These are phyloP conservation scores for Babesia ovata DNA, from an alignment of 169 alveolate species.

Conservation along the genomic window DNA sequence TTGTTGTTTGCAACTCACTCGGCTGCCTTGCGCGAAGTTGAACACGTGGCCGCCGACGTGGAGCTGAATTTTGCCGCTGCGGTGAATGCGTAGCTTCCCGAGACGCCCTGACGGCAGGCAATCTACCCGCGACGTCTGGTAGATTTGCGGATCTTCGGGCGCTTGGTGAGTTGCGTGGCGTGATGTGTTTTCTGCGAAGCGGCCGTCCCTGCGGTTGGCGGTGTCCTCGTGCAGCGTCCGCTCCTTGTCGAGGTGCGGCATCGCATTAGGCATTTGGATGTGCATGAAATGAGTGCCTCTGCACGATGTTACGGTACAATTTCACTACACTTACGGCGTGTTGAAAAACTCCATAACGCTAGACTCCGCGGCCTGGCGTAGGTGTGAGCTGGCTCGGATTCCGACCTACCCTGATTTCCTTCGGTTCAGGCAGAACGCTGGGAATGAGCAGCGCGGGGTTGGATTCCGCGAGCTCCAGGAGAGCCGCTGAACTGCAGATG, in stretches of 20 bases:
- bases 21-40: conserved; percentile 52
- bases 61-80: conserved; percentile 62
- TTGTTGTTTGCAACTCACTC: conserved; percentile 60
- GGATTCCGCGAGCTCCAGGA: conserved; percentile 43
- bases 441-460: conserved; percentile 56
- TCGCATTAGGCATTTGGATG: conserved; percentile 66
- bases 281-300: conserved; percentile 66
- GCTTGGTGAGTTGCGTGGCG: background rate
- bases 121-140: conserved; percentile 41
- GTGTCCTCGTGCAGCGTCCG: conserved; percentile 8
- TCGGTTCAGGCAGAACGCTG: conserved; percentile 42
- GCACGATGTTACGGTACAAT: background rate
- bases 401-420: conserved; percentile 34
- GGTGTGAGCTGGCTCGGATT: background rate
- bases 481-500: conserved; percentile 51
- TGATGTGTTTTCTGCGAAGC: background rate
- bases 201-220: background rate
- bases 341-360: conserved; percentile 40
- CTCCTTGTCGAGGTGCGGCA: conserved; percentile 59
- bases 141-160: conserved; percentile 22
- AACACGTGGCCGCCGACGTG: conserved; percentile 65
- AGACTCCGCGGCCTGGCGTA: background rate
- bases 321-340: conserved; percentile 30
- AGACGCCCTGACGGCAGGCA: conserved; percentile 61
- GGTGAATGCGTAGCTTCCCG: conserved; percentile 54